Conservation (phyloP, 306 rosid species). For the Begonia peltatifolia region DNA sequence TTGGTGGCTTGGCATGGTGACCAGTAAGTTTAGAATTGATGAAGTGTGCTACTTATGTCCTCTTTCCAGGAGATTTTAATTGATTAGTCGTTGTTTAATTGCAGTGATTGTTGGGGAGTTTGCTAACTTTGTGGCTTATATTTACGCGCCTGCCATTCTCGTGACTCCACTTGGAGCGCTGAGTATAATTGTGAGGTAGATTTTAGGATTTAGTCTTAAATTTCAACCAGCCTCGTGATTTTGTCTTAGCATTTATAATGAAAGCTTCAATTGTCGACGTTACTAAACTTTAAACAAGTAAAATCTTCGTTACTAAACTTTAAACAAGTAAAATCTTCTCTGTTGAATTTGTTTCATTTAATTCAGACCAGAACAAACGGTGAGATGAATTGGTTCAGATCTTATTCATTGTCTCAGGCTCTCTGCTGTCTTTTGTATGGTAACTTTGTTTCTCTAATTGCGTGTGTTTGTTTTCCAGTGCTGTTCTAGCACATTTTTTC, state of each 20-base stretch:
- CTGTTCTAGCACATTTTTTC: slow-evolving; percentile 75
- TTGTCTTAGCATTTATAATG: too few species aligned
- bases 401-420: neutral
- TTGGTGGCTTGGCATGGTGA: slow-evolving; percentile 90
- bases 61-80: slow-evolving; percentile 1
- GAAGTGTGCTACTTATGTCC: neutral
- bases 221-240: neutral
- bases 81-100: slow-evolving; percentile 3
- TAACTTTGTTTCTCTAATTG: too few species aligned
- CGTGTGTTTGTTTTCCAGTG: slow-evolving; percentile 27
- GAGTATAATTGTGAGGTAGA: slow-evolving; percentile 83
- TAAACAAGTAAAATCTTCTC: too few species aligned
- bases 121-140: slow-evolving; percentile 74
- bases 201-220: neutral
- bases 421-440: neutral
- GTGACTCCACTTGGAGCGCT: slow-evolving; percentile 90
- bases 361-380: too few species aligned
- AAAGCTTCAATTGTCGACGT: too few species aligned
- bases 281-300: too few species aligned
- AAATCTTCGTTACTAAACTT: too few species aligned
- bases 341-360: too few species aligned
- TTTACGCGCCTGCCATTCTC: slow-evolving; percentile 76
- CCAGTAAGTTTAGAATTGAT: slow-evolving; percentile 37
- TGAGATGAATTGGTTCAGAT: too few species aligned
- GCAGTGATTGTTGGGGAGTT: slow-evolving; percentile 82